Base-by-base conservation (phyloP, 2,329 filamentous ascomycete species). In the Phialemoniopsis sp. region DNA sequence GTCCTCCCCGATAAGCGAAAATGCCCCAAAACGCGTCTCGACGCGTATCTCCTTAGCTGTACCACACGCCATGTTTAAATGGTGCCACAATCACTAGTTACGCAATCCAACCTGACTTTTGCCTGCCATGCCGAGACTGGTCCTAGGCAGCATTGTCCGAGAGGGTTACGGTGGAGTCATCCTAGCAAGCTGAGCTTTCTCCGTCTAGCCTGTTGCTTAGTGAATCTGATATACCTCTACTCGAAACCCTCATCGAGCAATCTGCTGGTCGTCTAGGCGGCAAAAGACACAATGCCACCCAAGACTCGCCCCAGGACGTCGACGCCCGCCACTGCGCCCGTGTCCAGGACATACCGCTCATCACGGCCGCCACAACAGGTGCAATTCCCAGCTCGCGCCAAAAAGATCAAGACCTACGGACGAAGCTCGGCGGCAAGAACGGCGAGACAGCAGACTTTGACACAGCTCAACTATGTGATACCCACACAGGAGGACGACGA, bases 371-470 rank as follows among this genome's bases (percentile, higher is more conserved):
- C 45, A 3, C 51, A 51, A 29, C 60, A 64, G 35, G 28, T 51
- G 4, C 48, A 44, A 5, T 64, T 64, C 40, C 56, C 59, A 4
- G 39, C 47, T 4, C 51, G 55, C 15, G 42, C 43, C n/a, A 47
- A 42, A 17, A 39, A 49, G 3, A 43, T 57, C 19, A 52, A 45
- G 39, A 58, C 50, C 10, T 59, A 61, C 36, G 53, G 51, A 15
- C 45, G 45, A 3, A 44, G 46, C 5, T 30, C 41, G 2, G 45
- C 48, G 8, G 43, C 43, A 10, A 10, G 43, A 36, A 13, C 36
- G 45, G 5, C 54, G 16, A 49, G 46, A 26, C 60, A 63, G 44
- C 55, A 53, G 33, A 63, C 59, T 0, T 34, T 63, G 50, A 63
- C 59, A 3, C 58, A 63, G 42, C 52, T 62, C 10, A 54, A 50